Evolutionary conservation across 495 filamentous ascomycete genomes (phyloP).

Genomic region (Hypoxylon fuscum): DNA sequence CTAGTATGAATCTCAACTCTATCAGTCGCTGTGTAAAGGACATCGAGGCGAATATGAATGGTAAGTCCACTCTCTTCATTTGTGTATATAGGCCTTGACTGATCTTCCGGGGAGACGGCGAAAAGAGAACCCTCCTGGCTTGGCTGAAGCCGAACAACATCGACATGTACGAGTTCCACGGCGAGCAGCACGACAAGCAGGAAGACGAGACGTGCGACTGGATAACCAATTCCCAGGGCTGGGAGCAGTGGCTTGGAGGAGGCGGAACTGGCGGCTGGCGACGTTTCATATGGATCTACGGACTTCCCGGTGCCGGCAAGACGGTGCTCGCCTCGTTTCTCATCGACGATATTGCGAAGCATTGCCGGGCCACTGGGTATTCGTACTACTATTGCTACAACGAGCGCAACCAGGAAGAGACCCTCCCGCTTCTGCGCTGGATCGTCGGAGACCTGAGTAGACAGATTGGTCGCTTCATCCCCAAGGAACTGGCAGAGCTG

Average conservation of each 20-base stretch:
- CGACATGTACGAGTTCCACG: slow-evolving; percentile 36
- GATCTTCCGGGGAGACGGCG: background rate
- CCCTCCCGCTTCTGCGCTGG: slow-evolving; percentile 41
- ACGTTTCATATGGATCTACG: slow-evolving; percentile 50
- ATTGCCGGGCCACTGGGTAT: slow-evolving; percentile 28
- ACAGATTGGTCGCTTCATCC: slow-evolving; percentile 26
- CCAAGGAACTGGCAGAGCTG: slow-evolving; percentile 16
- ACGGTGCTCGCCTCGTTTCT: slow-evolving; percentile 49
- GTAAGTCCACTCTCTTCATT: slow-evolving; percentile 7
- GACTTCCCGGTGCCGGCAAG: slow-evolving; percentile 56
- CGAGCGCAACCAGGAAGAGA: slow-evolving; percentile 47
- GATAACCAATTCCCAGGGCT: slow-evolving; percentile 20
- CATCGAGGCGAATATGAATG: slow-evolving; percentile 23
- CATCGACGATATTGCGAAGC: slow-evolving; percentile 34
- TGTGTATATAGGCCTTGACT: background rate
- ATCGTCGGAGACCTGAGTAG: slow-evolving; percentile 46
- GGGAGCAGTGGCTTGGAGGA: slow-evolving; percentile 26
- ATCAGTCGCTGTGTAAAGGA: slow-evolving; percentile 12
- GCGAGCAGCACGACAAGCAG: slow-evolving; percentile 29
- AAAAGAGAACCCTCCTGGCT: slow-evolving; percentile 19
- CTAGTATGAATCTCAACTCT: slow-evolving; percentile 24
- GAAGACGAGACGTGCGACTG: slow-evolving; percentile 39
- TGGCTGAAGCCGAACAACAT: slow-evolving; percentile 25
- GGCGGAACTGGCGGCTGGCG: slow-evolving; percentile 4
- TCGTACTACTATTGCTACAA: slow-evolving; percentile 55